Evolutionary conservation across 1,284 basidiomycete species (phyloP), one percentile per base, ranked within the genome.

Genomic region (Ganoderma resinaceum): DNA sequence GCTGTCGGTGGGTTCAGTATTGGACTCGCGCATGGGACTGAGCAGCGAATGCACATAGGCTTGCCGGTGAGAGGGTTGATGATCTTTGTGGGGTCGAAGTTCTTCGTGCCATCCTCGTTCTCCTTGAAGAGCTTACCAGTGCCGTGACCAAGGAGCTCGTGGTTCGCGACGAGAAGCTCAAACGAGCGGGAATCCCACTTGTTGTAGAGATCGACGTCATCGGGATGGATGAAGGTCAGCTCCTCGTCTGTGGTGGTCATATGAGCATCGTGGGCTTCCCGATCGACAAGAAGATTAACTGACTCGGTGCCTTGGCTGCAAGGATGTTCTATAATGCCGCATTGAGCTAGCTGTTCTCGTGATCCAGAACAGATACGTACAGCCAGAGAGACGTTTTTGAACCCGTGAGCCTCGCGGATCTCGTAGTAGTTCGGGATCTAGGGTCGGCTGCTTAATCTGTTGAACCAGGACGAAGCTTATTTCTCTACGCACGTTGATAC

Each of bases 161-260:
- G 94, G 76, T 93, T 95, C 14, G 93, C 94, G 14, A 95, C 94
- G 74, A 95, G 94, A 0, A 96, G 83, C 73, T 95, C 94, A 72
- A 95, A 95, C 0, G 93, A 88, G 20, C 86, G 84, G 57, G 83
- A 86, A 71, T 94, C 91, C 93, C 92, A 95, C 38, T 84, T 82
- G 72, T 92, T 90, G 81, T 92, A 95, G 9, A 94, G 80, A 2
- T 84, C 86, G 16, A 87, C 75, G 66, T 87, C 94, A 68, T 91
- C 89, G 14, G 92, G 91, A 63, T 93, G 91, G 66, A 95, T 87
- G 78, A 95, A 95, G 0, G 94, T 93, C 33, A 93, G 78, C 75
- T 91, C 88, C 77, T 95, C 91, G 66, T 91, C 91, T 93, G 72
- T 2, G 5, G 20, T 40, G 29, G n/a, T 5, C 40, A 31, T n/a